Evolutionary conservation across 768 basidiomycete genomes (phyloP), one percentile per base, ranked within the genome.

Genomic region (Auriscalpium vulgare): DNA sequence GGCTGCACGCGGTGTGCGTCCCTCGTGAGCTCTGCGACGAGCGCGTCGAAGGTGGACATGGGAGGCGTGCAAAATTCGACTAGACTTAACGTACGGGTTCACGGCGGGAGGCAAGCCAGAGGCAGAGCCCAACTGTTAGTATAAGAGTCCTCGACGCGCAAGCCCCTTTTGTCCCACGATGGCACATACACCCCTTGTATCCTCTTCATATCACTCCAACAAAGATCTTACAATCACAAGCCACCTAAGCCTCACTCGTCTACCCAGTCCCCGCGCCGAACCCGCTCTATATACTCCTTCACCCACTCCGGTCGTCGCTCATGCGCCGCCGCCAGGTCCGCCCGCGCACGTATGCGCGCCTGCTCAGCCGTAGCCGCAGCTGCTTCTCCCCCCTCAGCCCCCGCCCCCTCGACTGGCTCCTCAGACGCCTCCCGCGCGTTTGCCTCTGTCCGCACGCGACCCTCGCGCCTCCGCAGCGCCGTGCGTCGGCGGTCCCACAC

Each of bases 1-100:
- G 95, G 94, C 68, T 93, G 90, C 4, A 83, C 90, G 61, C 89
- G 86, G 45, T 88, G 78, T 45, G 82, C 82, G 69, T 95, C 95
- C 67, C 91, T 84, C 62, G 89, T 86, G 54, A 97, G 78, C 68
- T 97, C 93, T 55, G 75, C 78, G 60, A 97, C 77, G 60, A 97
- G 87, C 44, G 76, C 73, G 61, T 92, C 86, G 68, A 92, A 95
- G 21, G 90, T 88, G 48, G 91, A 87, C 78, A 80, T 79, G 66
- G 34, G 38, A 53, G 53, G 38, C n/a, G 16, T 14, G 10, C 17
- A 16, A 37, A 21, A 17, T 8, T 47, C 16, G 53, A 47, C 10
- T 34, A 48, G 19, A 38, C 11, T 13, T 17, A 21, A 43, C 10
- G 5, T 19, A 16, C 17, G 13, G 17, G 23, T 40, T 11, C n/a